These are phyloP conservation scores for Flaveria floridana DNA, from an alignment of 140 eudicot species.

Conservation along the genomic window DNA sequence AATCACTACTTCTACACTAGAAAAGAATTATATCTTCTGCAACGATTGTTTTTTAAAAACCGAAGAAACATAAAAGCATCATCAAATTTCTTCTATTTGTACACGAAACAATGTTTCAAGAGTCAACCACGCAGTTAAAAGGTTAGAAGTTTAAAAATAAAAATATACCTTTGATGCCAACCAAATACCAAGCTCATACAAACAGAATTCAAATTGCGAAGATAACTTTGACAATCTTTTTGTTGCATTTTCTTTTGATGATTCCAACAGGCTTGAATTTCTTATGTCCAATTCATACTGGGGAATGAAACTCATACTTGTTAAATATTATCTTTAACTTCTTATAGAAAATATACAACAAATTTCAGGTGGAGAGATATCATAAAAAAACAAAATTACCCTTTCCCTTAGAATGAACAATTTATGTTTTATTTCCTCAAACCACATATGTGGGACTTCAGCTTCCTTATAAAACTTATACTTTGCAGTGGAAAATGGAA, in stretches of 20 bases:
- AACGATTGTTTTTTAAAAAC: background rate
- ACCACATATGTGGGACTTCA: conserved; percentile 32
- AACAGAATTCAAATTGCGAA: conserved; percentile 45
- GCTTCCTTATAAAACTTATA: conserved; percentile 39
- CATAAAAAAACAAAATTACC: conserved; percentile 38
- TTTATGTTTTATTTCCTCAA: conserved; percentile 16
- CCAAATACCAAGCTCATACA: conserved; percentile 74
- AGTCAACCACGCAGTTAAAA: background rate
- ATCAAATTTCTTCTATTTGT: background rate
- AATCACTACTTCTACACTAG: background rate
- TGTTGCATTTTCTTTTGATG: conserved; percentile 38
- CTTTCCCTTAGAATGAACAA: conserved; percentile 38
- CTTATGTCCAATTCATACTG: conserved; percentile 43
- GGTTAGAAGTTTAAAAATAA: background rate
- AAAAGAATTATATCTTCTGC: background rate
- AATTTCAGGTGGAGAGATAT: background rate
- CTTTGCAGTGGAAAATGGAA: conserved; percentile 51
- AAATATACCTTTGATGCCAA: conserved; percentile 70
- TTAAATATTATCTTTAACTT: background rate
- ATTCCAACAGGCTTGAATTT: conserved; percentile 32
- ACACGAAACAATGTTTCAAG: background rate
- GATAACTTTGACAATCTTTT: conserved; percentile 40
- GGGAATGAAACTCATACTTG: conserved; percentile 12
- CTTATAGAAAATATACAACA: background rate
- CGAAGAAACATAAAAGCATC: conserved; percentile 15